A percentile compares a stretch with the other conserved stretches of the same genome.
Evolutionary conservation across 495 filamentous ascomycete species (phyloP).

Genomic region (Annulohypoxylon bovei): DNA sequence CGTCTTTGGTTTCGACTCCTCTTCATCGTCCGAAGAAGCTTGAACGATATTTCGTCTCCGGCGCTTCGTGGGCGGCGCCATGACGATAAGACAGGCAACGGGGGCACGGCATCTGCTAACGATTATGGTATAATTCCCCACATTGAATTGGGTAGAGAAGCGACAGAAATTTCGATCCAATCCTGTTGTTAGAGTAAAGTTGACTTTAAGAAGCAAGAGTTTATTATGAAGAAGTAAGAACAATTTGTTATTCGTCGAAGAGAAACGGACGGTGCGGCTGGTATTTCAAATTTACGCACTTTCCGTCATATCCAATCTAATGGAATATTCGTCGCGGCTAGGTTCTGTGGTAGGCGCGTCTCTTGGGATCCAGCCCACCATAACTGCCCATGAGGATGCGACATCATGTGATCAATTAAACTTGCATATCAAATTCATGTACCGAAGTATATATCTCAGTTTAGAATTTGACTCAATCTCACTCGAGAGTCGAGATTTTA

Average conservation of each 20-base stretch:
- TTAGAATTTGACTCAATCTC: background rate
- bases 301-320: conserved; percentile 33
- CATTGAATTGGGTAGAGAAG: background rate
- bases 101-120: conserved; percentile 38
- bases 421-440: background rate
- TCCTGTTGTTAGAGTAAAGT: background rate
- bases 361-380: conserved; percentile 10
- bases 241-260: background rate
- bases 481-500: background rate
- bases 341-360: conserved; percentile 24
- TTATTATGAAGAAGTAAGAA: background rate
- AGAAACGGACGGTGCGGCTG: conserved; percentile 6
- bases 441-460: background rate
- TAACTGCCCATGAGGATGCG: conserved; percentile 22
- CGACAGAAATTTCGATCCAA: background rate
- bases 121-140: conserved; percentile 17
- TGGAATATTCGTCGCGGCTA: conserved; percentile 30
- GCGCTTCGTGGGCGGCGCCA: conserved; percentile 67
- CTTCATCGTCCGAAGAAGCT: conserved; percentile 46
- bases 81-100: conserved; percentile 43
- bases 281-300: conserved; percentile 7
- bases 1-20: conserved; percentile 41
- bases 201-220: background rate
- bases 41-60: conserved; percentile 59
- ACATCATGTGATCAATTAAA: conserved; percentile 44